These are phyloP conservation scores for Phyllostachys edulis DNA, from an alignment of 176 grass and related monocot species.

Conservation along the genomic window DNA sequence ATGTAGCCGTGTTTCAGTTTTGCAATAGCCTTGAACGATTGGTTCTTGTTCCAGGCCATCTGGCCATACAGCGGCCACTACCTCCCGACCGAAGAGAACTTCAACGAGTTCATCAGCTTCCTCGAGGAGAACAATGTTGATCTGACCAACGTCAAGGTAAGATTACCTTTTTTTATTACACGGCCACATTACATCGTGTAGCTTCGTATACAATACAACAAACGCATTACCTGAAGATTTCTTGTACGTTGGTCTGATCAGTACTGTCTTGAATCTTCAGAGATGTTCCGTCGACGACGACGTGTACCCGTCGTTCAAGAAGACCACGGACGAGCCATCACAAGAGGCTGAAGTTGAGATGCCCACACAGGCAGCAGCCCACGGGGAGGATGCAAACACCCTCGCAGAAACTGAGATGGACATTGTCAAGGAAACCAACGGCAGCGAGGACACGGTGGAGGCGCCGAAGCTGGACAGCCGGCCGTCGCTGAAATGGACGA, in stretches of 20 bases:
- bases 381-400: background rate
- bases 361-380: background rate
- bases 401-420: background rate
- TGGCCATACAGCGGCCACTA: constrained; percentile 88
- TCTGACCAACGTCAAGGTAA: constrained; percentile 67
- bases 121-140: constrained; percentile 64
- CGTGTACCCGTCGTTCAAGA: constrained; percentile 16
- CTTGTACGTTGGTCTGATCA: background rate
- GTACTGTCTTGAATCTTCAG: constrained; percentile 19
- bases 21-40: background rate
- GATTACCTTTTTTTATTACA: background rate
- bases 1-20: background rate
- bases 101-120: constrained; percentile 68
- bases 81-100: constrained; percentile 76
- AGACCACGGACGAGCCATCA: background rate
- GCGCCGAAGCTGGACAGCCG: background rate
- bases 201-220: no score
- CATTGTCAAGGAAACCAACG: background rate
- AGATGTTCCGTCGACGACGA: constrained; percentile 71
- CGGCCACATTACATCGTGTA: no score
- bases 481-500: constrained; percentile 46
- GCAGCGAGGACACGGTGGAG: no score
- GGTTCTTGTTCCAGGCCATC: constrained; percentile 44
- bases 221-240: background rate
- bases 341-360: background rate